A percentile compares a stretch with the other conserved stretches of the same genome.
These are phyloP conservation scores for Lizonia empirigonia DNA, from an alignment of 2,329 filamentous ascomycete genomes.

Conservation along the genomic window DNA sequence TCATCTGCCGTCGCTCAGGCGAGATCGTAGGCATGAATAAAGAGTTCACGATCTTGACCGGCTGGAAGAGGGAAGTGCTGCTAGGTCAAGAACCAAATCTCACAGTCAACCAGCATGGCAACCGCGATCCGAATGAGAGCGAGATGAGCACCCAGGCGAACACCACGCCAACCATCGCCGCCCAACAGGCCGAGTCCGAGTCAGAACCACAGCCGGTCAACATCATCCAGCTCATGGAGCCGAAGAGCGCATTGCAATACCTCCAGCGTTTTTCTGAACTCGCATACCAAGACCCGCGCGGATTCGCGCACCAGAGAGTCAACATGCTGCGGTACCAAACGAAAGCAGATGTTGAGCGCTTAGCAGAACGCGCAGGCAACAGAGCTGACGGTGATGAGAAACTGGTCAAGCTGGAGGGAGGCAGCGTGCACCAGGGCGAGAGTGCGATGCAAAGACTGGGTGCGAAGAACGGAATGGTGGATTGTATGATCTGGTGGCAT, in stretches of 20 bases:
- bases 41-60: conserved; percentile 93
- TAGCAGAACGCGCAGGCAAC: conserved; percentile 31
- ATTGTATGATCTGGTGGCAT: conserved; percentile 96
- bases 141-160: conserved; percentile 49
- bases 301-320: conserved; percentile 81
- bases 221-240: conserved; percentile 88
- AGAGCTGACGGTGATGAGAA: conserved; percentile 24
- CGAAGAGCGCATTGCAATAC: conserved; percentile 90
- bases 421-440: conserved; percentile 60
- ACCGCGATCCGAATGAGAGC: conserved; percentile 43
- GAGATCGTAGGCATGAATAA: conserved; percentile 96
- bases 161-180: conserved; percentile 54
- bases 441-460: conserved; percentile 80
- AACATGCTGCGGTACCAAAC: conserved; percentile 85
- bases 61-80: conserved; percentile 89
- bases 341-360: conserved; percentile 45
- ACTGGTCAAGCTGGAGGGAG: conserved; percentile 39
- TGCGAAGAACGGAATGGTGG: conserved; percentile 84
- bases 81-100: conserved; percentile 85
- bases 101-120: conserved; percentile 77
- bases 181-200: conserved; percentile 41
- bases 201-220: conserved; percentile 76
- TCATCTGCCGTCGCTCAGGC: conserved; percentile 89
- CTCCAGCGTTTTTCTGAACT: conserved; percentile 94
- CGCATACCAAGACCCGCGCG: conserved; percentile 88